Evolutionary conservation across 192 early-diverging fungal genomes (phyloP), one percentile per base, ranked within the genome.

Genomic region (Funneliformis mosseae): DNA sequence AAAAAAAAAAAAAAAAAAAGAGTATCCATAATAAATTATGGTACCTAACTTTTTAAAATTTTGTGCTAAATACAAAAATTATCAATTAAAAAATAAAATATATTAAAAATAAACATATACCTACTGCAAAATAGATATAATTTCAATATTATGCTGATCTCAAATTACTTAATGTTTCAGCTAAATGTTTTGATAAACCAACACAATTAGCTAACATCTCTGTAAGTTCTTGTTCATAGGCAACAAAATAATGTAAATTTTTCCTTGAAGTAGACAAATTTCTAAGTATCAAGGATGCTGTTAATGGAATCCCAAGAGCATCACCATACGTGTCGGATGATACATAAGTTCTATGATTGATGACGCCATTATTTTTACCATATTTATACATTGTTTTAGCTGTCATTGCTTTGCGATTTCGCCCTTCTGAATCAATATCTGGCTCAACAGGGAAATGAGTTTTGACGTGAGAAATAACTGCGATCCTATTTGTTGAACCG

Each of bases 221-320:
- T 0, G 84, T 80, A 60, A 91, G 69, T 21, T 86, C 87, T 25
- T 86, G 81, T 76, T 91, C 88, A 61, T 88, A 91, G 10, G 90
- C 85, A 41, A 86, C 68, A 68, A 88, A 89, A 55, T 87, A 80
- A 25, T 79, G 79, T 45, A 87, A 81, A 62, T 86, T 84, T 48
- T 84, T 82, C 55, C 86, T 85, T 27, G 87, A 81, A 38, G 81
- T 68, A 7, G 83, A 87, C 0, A 91, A 69, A 50, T 91, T 91
- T 55, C 90, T 75, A 10, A 91, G 77, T 18, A 91, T 70, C 55
- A 91, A 81, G 2, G 88, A 87, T 12, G 90, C 88, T n/a, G 88
- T 89, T 70, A 91, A 45, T 9, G 90, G 90, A 63, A 91, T 84
- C 27, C 90, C 90, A 12, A 84, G 81, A 63, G 84, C 61, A 71